Evolutionary conservation across 2,329 filamentous ascomycete genomes (phyloP).

Genomic region (Colletotrichum gigasporum): DNA sequence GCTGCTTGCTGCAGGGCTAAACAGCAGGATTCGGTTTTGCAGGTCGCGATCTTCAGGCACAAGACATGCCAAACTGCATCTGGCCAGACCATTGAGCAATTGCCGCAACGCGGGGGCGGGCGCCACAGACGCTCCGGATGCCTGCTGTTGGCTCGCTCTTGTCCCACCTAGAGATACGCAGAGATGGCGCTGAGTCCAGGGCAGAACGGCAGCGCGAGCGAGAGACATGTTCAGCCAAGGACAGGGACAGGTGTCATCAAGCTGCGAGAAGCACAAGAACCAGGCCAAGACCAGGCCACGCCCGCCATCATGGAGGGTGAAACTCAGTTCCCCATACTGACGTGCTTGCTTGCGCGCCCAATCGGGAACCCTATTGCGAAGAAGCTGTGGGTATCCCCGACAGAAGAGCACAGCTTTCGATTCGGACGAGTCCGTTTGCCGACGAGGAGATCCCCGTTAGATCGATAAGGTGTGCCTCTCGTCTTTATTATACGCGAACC

Average conservation of each 20-base stretch:
- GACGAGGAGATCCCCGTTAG: slow-evolving; percentile 12
- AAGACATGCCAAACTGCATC: neutral
- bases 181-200: neutral
- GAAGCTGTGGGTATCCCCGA: neutral
- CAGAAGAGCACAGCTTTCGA: neutral
- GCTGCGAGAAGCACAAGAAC: neutral
- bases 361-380: slow-evolving; percentile 1
- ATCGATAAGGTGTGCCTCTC: slow-evolving; percentile 14
- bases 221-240: too few relatives aligned
- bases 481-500: neutral
- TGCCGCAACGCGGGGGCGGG: slow-evolving; percentile 6
- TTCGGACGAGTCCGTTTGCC: neutral
- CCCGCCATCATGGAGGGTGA: neutral
- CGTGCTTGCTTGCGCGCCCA: neutral
- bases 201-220: neutral
- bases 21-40: neutral
- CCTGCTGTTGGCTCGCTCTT: neutral
- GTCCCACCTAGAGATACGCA: neutral
- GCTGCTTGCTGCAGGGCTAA: slow-evolving; percentile 15
- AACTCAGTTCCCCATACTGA: neutral
- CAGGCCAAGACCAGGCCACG: too few relatives aligned
- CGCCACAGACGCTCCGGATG: neutral
- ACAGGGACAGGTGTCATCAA: neutral
- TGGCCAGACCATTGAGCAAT: neutral
- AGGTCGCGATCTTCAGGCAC: slow-evolving; percentile 17